A percentile compares a stretch with the other conserved stretches of the same genome.
phyloP scores from a whole-genome alignment of 306 rosid genomes.

The Malus sylvestris region DNA sequence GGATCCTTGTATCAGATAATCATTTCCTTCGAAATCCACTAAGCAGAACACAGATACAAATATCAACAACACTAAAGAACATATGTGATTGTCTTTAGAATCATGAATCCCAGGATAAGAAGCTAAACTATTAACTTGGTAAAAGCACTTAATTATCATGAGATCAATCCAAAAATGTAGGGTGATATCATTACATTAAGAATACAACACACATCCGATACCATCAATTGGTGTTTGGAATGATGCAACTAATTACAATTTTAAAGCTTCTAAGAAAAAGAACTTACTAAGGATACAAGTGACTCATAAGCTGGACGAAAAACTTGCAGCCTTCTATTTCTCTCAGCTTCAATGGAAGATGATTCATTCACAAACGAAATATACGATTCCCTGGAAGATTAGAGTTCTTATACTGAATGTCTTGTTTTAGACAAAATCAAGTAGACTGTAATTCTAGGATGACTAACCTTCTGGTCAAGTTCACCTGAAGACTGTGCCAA shows the following conservation, averaged over 20 bases:
- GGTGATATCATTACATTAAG: constrained; percentile 5
- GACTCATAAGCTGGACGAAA: constrained; percentile 90
- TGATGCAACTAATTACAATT: neutral
- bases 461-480: constrained; percentile 74
- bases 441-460: constrained; percentile 4
- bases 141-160: neutral
- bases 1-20: neutral
- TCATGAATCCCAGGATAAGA: neutral
- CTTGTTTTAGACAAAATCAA: constrained; percentile 16
- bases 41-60: neutral
- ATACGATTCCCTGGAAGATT: constrained; percentile 63
- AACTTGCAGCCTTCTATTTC: constrained; percentile 77
- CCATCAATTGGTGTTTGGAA: neutral
- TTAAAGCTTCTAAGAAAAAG: constrained; percentile 10
- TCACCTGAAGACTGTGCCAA: constrained; percentile 96
- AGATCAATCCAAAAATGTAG: neutral
- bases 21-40: neutral
- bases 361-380: constrained; percentile 58
- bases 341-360: constrained; percentile 71
- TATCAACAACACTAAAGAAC: neutral
- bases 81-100: constrained; percentile 7
- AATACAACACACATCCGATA: neutral
- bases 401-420: constrained; percentile 21
- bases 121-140: neutral
- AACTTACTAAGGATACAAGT: constrained; percentile 87